Base-by-base conservation (phyloP, 2,329 filamentous ascomycete species). In the Lasiodiplodia gonubiensis region DNA sequence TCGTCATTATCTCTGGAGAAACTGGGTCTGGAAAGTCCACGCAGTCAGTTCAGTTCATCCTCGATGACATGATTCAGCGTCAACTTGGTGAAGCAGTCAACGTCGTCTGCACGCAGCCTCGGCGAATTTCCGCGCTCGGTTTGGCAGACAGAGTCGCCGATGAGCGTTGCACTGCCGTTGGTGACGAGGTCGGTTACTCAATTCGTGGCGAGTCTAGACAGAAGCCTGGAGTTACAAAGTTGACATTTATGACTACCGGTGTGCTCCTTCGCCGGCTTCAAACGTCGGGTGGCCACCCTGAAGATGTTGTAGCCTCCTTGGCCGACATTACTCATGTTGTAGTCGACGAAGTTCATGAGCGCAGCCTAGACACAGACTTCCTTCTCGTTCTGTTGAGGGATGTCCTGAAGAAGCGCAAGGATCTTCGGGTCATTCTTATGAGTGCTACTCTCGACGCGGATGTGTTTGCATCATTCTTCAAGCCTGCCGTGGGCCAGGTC, bases 1-100 rank as follows among this genome's bases (percentile, higher is more conserved):
- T 99, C 61, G 97, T 93, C 0, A 97, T 99, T 74, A 95, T 99
- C 72, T 96, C 94, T 52, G 95, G 95, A 72, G 95, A 98, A 80
- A 99, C 95, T 4, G 95, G 95, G 64, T 97, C 93, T 21, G 95
- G 95, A 75, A 99, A 99, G 80, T 97, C 92, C 59, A 98, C 95
- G 0, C 95, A 99, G 78, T 95, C 93, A 2, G 93, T 98, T 39
- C 95, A 99, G 77, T 99, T 98, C 78, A 86, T 99, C 52, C 84
- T 99, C 1, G 95, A 99, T 74, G 92, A 98, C 72, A 83, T 98
- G 70, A 97, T 97, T 72, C 85, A 86, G 69, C 85, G 87, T 54
- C 88, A 90, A 8, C 84, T 96, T 10, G 95, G 94, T 2, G 87
- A 86, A 14, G 88, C 88, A 14, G 92, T 90, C 37, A 97, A 96